phyloP scores from a whole-genome alignment of 768 basidiomycete genomes.

The Leccinellum luteum region DNA sequence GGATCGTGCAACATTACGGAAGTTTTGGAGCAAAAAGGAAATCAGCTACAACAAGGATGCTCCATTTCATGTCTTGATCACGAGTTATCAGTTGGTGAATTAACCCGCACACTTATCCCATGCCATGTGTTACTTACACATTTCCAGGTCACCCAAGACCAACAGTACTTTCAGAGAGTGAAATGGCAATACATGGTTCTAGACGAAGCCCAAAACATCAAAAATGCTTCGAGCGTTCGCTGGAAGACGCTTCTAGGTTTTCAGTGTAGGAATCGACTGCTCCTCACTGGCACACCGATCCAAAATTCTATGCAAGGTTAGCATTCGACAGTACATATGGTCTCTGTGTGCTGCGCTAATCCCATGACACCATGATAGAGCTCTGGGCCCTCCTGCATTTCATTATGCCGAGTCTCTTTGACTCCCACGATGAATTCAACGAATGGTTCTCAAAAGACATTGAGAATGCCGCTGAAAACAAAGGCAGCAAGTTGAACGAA shows the following conservation, averaged over 20 bases:
- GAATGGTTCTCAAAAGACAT: slow-evolving; percentile 99
- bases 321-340: slow-evolving; percentile 12
- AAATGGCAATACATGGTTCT: slow-evolving; percentile 99
- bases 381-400: slow-evolving; percentile 98
- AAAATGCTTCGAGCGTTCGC: slow-evolving; percentile 91
- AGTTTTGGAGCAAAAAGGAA: slow-evolving; percentile 98
- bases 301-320: slow-evolving; percentile 99
- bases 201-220: slow-evolving; percentile 99
- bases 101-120: not conserved
- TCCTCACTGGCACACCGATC: slow-evolving; percentile 96
- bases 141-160: slow-evolving; percentile 85
- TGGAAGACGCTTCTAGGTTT: slow-evolving; percentile 98
- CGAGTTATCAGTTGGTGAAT: slow-evolving; percentile 91
- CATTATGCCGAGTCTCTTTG: slow-evolving; percentile 99
- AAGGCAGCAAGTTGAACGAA: slow-evolving; percentile 88
- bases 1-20: slow-evolving; percentile 89
- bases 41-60: slow-evolving; percentile 94
- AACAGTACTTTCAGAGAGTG: slow-evolving; percentile 95
- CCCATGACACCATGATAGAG: slow-evolving; percentile 46
- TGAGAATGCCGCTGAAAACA: slow-evolving; percentile 91
- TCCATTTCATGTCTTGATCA: slow-evolving; percentile 94
- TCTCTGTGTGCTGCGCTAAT: slow-evolving; percentile 2
- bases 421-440: slow-evolving; percentile 98
- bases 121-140: slow-evolving; percentile 1
- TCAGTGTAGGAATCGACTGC: slow-evolving; percentile 90